Evolutionary conservation across 768 basidiomycete genomes (phyloP).

Genomic region (Leccinum aurantiacum): DNA sequence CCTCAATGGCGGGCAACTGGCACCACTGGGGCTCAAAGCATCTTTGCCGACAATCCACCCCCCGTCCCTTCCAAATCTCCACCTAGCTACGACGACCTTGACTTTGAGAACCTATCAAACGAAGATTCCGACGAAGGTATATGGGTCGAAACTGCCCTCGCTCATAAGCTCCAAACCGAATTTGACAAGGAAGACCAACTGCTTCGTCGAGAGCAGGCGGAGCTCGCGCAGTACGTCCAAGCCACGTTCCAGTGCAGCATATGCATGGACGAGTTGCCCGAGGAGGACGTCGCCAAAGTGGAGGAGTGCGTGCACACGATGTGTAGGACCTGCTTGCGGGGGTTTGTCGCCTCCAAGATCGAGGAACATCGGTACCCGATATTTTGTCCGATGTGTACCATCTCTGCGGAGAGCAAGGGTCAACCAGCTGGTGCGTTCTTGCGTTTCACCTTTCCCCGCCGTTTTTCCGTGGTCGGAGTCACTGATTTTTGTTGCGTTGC

Average conservation of each 20-base stretch:
- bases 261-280: constrained; percentile 51
- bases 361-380: constrained; percentile 58
- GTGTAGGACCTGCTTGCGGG: constrained; percentile 53
- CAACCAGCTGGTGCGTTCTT: constrained; percentile 35
- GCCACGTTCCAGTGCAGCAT: constrained; percentile 51
- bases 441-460: background rate
- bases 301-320: constrained; percentile 49
- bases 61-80: constrained; percentile 19
- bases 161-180: constrained; percentile 34
- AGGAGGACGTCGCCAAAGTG: constrained; percentile 43
- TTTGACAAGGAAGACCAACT: constrained; percentile 43
- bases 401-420: constrained; percentile 21
- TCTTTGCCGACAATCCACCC: constrained; percentile 29
- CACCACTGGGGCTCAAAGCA: constrained; percentile 19
- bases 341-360: constrained; percentile 45
- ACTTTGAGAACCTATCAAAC: background rate
- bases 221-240: constrained; percentile 32
- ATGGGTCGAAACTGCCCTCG: constrained; percentile 16
- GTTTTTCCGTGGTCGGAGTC: background rate
- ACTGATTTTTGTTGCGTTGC: background rate
- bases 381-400: constrained; percentile 56
- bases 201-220: constrained; percentile 36
- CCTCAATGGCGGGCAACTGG: background rate
- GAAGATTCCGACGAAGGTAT: constrained; percentile 3
- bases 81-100: constrained; percentile 15